These are phyloP conservation scores for Austroboletus festivus DNA, from an alignment of 768 basidiomycete genomes.

Conservation along the genomic window DNA sequence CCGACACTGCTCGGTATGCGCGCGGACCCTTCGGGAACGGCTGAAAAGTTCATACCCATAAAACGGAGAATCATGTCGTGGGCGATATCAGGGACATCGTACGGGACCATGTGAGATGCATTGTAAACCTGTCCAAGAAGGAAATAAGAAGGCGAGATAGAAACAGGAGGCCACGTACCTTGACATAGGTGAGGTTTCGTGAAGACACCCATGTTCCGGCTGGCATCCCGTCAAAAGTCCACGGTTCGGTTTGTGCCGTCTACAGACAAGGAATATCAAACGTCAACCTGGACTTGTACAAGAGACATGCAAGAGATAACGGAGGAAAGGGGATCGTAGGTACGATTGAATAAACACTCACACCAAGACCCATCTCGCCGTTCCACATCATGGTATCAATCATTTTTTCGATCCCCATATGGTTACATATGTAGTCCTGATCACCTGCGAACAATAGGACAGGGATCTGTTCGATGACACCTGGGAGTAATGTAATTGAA, in stretches of 20 bases:
- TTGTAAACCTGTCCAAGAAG: constrained; percentile 63
- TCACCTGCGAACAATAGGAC: constrained; percentile 94
- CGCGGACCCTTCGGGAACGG: constrained; percentile 77
- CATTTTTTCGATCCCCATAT: constrained; percentile 84
- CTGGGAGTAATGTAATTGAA: constrained; percentile 72
- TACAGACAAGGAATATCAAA: constrained; percentile 21
- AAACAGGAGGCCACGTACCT: constrained; percentile 46
- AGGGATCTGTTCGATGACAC: constrained; percentile 72
- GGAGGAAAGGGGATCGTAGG: not conserved
- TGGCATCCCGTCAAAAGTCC: constrained; percentile 68
- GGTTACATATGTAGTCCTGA: constrained; percentile 96
- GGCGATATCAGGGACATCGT: constrained; percentile 79
- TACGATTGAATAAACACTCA: constrained; percentile 43
- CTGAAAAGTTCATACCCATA: constrained; percentile 86
- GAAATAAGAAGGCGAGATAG: not conserved
- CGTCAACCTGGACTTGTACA: not conserved
- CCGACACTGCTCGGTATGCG: constrained; percentile 81
- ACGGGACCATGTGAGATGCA: constrained; percentile 95
- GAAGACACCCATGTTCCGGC: constrained; percentile 92
- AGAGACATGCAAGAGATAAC: not conserved
- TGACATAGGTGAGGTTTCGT: constrained; percentile 89
- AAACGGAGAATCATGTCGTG: constrained; percentile 99
- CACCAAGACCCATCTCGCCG: constrained; percentile 79
- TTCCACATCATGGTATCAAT: constrained; percentile 85
- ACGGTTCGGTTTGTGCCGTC: constrained; percentile 68